phyloP scores from a whole-genome alignment of 2,329 filamentous ascomycete genomes.

The Aureobasidium musti region DNA sequence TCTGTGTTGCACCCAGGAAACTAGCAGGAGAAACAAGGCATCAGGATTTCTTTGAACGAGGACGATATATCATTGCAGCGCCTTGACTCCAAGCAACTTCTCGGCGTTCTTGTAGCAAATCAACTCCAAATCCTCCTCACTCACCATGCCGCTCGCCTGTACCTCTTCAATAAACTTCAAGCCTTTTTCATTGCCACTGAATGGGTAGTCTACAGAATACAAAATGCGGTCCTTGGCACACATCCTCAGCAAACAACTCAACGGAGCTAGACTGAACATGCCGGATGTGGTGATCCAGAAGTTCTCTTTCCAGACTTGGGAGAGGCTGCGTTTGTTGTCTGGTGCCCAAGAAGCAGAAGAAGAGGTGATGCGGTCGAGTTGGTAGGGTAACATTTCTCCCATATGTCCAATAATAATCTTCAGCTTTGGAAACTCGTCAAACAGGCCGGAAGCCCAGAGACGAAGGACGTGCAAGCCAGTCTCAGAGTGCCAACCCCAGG shows the following conservation, averaged over 20 bases:
- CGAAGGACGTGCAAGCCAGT: slow-evolving; percentile 53
- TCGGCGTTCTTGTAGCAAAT: slow-evolving; percentile 57
- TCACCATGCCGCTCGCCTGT: slow-evolving; percentile 54
- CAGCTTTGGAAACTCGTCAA: slow-evolving; percentile 56
- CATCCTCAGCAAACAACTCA: slow-evolving; percentile 47
- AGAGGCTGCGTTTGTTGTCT: slow-evolving; percentile 46
- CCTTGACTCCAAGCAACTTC: slow-evolving; percentile 47
- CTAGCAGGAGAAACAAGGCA: too few species aligned
- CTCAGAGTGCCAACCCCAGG: slow-evolving; percentile 56
- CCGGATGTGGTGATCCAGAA: slow-evolving; percentile 63
- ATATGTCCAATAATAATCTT: slow-evolving; percentile 61
- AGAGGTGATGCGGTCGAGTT: slow-evolving; percentile 53
- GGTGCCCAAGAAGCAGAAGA: slow-evolving; percentile 33
- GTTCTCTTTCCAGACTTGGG: slow-evolving; percentile 51
- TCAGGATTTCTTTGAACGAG: too few species aligned
- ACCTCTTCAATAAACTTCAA: slow-evolving; percentile 55
- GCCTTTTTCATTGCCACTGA: slow-evolving; percentile 55
- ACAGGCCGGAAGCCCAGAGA: slow-evolving; percentile 57
- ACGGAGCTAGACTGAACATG: slow-evolving; percentile 55
- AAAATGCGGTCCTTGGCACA: slow-evolving; percentile 53
- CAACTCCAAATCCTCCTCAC: slow-evolving; percentile 51
- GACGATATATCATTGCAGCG: too few species aligned
- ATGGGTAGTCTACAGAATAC: slow-evolving; percentile 63
- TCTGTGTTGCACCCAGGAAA: too few species aligned
- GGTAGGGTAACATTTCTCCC: slow-evolving; percentile 60